These are phyloP conservation scores for Cylindrodendrum hubeiense DNA, from an alignment of 2,329 filamentous ascomycete genomes.

Conservation along the genomic window DNA sequence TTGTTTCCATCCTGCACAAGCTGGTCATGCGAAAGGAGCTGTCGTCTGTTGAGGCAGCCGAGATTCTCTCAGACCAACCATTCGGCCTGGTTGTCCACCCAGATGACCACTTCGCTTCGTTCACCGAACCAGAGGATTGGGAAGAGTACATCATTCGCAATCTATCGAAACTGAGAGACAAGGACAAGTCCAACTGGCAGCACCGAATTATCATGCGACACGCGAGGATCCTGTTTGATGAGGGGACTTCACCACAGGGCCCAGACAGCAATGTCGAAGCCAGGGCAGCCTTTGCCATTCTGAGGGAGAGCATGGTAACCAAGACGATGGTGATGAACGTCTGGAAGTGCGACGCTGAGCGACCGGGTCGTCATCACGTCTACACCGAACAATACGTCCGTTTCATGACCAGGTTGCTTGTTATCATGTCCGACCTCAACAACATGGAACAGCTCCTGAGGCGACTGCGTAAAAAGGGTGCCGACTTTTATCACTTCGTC, in stretches of 20 bases:
- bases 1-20: conserved; percentile 85
- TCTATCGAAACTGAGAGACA: conserved; percentile 67
- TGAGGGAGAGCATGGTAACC: conserved; percentile 81
- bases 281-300: conserved; percentile 82
- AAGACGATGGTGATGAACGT: conserved; percentile 96
- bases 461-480: conserved; percentile 83
- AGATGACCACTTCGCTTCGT: conserved; percentile 51
- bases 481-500: conserved; percentile 76
- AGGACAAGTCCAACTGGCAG: conserved; percentile 96
- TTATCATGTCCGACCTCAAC: conserved; percentile 78
- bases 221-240: conserved; percentile 66
- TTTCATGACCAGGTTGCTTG: conserved; percentile 82
- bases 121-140: conserved; percentile 68
- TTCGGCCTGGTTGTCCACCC: conserved; percentile 56
- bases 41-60: conserved; percentile 60
- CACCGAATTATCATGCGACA: conserved; percentile 89
- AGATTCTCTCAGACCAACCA: conserved; percentile 68
- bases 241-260: conserved; percentile 52
- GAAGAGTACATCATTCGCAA: conserved; percentile 66
- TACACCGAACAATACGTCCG: conserved; percentile 89
- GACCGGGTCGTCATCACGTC: conserved; percentile 87
- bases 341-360: conserved; percentile 92
- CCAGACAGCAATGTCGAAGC: conserved; percentile 72
- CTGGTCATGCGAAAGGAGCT: conserved; percentile 72
- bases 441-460: conserved; percentile 84